These are phyloP conservation scores for Phytopythium delawarense DNA, from an alignment of 352 stramenopile genomes.

Conservation along the genomic window DNA sequence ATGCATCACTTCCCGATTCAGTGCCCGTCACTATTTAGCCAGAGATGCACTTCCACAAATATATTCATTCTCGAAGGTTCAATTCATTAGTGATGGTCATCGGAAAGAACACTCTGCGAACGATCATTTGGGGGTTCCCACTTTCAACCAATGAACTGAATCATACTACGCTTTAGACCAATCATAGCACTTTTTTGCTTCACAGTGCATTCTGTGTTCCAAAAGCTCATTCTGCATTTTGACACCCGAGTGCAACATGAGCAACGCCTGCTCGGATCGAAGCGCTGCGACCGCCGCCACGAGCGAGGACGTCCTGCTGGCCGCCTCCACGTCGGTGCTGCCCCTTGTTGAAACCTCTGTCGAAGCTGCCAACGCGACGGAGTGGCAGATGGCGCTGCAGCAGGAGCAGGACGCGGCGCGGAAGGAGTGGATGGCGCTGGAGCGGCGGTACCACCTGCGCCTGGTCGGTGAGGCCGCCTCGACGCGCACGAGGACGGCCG, in stretches of 20 bases:
- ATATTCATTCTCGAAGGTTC: no score
- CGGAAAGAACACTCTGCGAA: no score
- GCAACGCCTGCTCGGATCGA: neutral
- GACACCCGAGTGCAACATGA: conserved; percentile 4
- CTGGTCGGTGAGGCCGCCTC: conserved; percentile 13
- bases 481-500: conserved; percentile 12
- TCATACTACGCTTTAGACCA: neutral
- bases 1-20: no score
- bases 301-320: neutral
- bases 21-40: no score
- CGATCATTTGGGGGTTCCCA: no score
- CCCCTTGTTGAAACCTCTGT: neutral
- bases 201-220: neutral
- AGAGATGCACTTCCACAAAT: no score
- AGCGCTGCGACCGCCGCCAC: neutral
- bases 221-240: neutral
- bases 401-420: conserved; percentile 27
- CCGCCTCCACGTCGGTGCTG: neutral
- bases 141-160: no score
- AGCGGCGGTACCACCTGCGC: conserved; percentile 59
- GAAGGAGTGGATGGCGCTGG: conserved; percentile 63
- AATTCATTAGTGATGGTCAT: neutral
- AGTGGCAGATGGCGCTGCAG: conserved; percentile 26
- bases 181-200: neutral
- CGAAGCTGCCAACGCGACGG: neutral